phyloP scores from a whole-genome alignment of 2,329 filamentous ascomycete genomes.

The Fusarium drepaniforme region DNA sequence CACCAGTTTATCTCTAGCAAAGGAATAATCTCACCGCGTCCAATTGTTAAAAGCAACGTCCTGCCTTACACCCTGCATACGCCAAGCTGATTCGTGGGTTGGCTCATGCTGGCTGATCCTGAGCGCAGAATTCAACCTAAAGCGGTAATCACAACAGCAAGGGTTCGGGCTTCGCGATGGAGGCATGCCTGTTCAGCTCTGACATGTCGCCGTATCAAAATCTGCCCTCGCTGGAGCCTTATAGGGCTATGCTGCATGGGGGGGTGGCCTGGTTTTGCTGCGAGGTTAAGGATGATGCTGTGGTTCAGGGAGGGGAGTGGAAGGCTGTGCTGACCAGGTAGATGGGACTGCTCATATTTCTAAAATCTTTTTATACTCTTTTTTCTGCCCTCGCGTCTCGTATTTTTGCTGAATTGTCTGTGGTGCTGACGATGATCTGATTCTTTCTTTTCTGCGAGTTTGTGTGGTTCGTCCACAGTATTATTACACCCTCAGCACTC shows the following conservation, averaged over 20 bases:
- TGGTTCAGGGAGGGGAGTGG: not conserved
- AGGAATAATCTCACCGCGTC: not conserved
- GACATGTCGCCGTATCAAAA: not conserved
- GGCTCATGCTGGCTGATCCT: not conserved
- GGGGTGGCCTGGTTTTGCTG: not conserved
- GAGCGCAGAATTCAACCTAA: not conserved
- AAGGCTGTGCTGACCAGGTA: not conserved
- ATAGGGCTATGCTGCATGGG: not conserved
- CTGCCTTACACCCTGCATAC: not conserved
- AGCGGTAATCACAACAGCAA: not conserved
- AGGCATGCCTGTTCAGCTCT: not conserved
- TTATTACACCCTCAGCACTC: not conserved
- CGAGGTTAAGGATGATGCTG: not conserved
- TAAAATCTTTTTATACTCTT: not conserved
- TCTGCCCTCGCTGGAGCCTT: not conserved
- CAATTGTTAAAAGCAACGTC: not conserved
- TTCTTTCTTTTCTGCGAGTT: not conserved
- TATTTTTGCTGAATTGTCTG: not conserved
- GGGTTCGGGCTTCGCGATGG: not conserved
- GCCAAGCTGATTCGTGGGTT: not conserved
- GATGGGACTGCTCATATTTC: not conserved
- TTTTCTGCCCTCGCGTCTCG: not conserved
- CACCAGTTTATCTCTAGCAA: not conserved
- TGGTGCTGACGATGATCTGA: not conserved
- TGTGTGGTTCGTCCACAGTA: not conserved